These are phyloP conservation scores for Ceratobasidium sp. DNA, from an alignment of 1,284 basidiomycete species.

Conservation along the genomic window DNA sequence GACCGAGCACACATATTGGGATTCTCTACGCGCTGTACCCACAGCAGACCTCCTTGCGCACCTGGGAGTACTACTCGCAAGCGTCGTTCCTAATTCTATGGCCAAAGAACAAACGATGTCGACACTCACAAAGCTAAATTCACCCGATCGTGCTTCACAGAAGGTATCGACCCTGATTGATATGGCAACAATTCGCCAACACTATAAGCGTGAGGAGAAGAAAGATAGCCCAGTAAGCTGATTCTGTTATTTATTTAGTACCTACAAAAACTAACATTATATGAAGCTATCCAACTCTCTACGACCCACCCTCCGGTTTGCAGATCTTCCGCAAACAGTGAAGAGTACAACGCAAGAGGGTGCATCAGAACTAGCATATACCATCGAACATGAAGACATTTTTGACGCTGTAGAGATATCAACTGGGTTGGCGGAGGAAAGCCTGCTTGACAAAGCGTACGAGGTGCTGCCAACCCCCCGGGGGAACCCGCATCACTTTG, in stretches of 20 bases:
- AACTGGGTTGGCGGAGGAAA: background rate
- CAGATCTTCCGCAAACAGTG: background rate
- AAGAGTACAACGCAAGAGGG: background rate
- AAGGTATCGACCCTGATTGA: slow-evolving; percentile 33
- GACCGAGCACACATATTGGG: slow-evolving; percentile 19
- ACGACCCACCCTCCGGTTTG: slow-evolving; percentile 10
- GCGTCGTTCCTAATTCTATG: slow-evolving; percentile 32
- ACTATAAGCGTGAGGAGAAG: slow-evolving; percentile 25
- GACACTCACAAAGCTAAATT: slow-evolving; percentile 26
- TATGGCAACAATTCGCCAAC: slow-evolving; percentile 27
- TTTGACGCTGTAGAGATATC: background rate
- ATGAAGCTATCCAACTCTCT: background rate
- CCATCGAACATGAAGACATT: background rate
- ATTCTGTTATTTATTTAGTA: background rate
- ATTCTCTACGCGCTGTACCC: background rate
- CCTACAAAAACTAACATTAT: background rate
- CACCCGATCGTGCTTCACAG: slow-evolving; percentile 21
- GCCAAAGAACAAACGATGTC: slow-evolving; percentile 21
- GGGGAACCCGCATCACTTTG: slow-evolving; percentile 12
- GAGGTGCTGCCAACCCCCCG: background rate
- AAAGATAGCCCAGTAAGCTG: background rate
- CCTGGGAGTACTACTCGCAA: background rate
- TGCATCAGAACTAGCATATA: background rate
- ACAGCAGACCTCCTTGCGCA: slow-evolving; percentile 18
- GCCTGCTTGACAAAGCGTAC: background rate